Evolutionary conservation across 164 flowering plant genomes (phyloP).

Genomic region (Piper betle): DNA sequence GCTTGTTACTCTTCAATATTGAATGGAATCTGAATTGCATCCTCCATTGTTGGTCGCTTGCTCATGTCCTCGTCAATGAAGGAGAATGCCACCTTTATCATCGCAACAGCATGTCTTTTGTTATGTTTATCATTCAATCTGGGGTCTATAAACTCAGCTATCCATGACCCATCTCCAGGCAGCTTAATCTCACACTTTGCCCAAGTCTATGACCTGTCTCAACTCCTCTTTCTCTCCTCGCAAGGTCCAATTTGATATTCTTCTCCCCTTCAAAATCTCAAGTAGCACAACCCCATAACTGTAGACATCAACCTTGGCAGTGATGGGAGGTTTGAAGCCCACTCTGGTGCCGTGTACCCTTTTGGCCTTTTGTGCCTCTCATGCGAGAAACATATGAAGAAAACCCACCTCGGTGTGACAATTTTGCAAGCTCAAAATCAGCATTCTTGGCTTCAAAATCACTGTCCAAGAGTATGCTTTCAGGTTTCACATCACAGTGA

Average conservation of each 20-base stretch:
- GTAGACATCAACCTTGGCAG: slow-evolving; percentile 12
- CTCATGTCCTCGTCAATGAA: no score
- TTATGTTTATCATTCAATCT: no score
- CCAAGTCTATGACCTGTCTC: no score
- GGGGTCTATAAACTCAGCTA: no score
- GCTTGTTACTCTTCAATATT: no score
- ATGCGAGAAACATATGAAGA: slow-evolving; percentile 4
- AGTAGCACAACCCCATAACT: slow-evolving; percentile 15
- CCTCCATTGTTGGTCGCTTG: no score
- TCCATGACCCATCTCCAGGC: no score
- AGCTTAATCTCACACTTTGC: no score
- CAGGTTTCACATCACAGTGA: slow-evolving; percentile 16
- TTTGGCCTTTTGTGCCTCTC: slow-evolving; percentile 6
- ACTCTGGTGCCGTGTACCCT: slow-evolving; percentile 14
- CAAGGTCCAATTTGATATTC: slow-evolving; percentile 11
- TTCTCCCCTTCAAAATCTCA: slow-evolving; percentile 9
- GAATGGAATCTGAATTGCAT: no score
- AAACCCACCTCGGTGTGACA: background rate
- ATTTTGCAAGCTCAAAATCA: slow-evolving; percentile 10
- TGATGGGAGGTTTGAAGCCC: slow-evolving; percentile 7
- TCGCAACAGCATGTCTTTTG: no score
- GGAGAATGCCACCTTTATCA: no score
- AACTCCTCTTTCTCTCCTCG: slow-evolving; percentile 6
- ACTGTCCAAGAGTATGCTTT: slow-evolving; percentile 10
- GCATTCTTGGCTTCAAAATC: slow-evolving; percentile 6